phyloP scores from a whole-genome alignment of 148 eudicot species.

The Polygonum aviculare region DNA sequence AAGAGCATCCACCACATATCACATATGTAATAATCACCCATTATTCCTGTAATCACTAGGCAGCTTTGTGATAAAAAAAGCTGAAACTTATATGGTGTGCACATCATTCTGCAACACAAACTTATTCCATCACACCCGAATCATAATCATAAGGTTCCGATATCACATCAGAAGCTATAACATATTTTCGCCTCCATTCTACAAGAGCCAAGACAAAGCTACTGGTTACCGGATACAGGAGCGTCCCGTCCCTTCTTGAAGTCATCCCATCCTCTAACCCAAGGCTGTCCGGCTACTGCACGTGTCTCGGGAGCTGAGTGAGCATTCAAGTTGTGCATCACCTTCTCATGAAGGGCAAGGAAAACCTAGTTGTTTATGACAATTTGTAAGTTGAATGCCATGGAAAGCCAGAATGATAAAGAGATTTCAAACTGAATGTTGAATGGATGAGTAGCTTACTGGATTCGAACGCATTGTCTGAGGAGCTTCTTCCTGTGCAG shows the following conservation, averaged over 20 bases:
- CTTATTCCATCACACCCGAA: slow-evolving; percentile 1
- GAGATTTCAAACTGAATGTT: not conserved
- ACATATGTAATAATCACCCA: not conserved
- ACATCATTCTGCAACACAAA: not conserved
- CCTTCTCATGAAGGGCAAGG: slow-evolving; percentile 53
- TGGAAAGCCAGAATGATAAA: not conserved
- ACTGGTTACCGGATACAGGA: slow-evolving; percentile 82
- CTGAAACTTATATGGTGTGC: not conserved
- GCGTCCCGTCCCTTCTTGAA: slow-evolving; percentile 63
- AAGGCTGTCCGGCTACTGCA: slow-evolving; percentile 70
- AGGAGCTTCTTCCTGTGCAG: slow-evolving; percentile 78
- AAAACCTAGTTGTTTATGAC: slow-evolving; percentile 43
- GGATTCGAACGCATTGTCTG: slow-evolving; percentile 55
- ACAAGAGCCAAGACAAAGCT: slow-evolving; percentile 6
- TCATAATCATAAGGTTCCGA: not conserved
- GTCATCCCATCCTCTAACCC: slow-evolving; percentile 99
- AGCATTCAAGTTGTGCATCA: slow-evolving; percentile 49
- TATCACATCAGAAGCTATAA: not conserved
- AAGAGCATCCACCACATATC: not conserved
- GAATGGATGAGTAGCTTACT: slow-evolving; percentile 30
- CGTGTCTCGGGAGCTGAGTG: slow-evolving; percentile 79
- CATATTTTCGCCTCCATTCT: not conserved
- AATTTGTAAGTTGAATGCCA: not conserved
- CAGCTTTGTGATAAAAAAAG: not conserved
- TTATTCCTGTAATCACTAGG: not conserved